Evolutionary conservation across 2,329 filamentous ascomycete species (phyloP), one percentile per base, ranked within the genome.

Genomic region (Fusarium verrucosum): DNA sequence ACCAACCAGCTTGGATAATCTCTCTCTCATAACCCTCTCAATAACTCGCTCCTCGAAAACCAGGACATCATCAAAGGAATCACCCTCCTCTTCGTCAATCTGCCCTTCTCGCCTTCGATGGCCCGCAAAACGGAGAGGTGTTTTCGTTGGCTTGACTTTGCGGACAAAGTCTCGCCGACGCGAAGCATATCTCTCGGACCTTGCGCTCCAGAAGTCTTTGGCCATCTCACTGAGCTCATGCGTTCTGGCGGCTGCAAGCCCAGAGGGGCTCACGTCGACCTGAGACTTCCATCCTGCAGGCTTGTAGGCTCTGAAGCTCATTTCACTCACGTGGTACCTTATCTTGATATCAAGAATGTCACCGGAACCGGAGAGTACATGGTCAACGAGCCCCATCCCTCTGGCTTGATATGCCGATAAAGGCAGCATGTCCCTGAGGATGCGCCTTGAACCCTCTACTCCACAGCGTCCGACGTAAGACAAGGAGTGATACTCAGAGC

Each of bases 401-500:
- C 40, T 32, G 9, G 58, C 58, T 35, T 36, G 57, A n/a, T 17
- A 30, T 11, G 50, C n/a, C 4, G 57, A 56, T 13, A 62, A 22
- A 2, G 57, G 57, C 3, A 62, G 19, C 57, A 62, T 62, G 7
- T 26, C 42, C 1, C 38, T 50, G 4, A 62, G 7, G 0, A 62
- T 23, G 2, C 10, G 14, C 9, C 9, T 41, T 7, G 58, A 16
- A 5, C n/a, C 17, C 4, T 44, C 43, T 8, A 33, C 19, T 7
- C 50, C 58, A 10, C 58, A 62, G 3, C 58, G 32, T 7, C 57
- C 58, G 4, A 25, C 23, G 10, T 62, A 65, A 9, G 61, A 65
- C n/a, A 65, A 4, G 2, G 62, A 58, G 26, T 65, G 62, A 33
- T 62, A 65, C 8, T 65, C 62, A 4, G 62, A 65, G 2, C 62